A percentile compares a stretch with the other conserved stretches of the same genome.
These are phyloP conservation scores for Fusarium sp. DNA, from an alignment of 2,329 filamentous ascomycete species.

Conservation along the genomic window DNA sequence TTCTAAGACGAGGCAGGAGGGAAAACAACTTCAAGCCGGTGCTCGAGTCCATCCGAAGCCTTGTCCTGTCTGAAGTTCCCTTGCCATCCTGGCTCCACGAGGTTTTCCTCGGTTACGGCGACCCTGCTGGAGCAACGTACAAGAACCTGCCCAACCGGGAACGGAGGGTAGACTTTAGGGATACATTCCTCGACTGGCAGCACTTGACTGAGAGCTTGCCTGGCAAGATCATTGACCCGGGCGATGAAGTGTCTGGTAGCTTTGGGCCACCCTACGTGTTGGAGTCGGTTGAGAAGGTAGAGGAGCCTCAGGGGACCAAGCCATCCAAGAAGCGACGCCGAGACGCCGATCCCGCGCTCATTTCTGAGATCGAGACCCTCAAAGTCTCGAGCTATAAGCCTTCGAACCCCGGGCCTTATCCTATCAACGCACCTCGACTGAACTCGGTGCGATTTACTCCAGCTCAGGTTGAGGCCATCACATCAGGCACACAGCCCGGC, in stretches of 20 bases:
- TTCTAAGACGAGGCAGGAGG: slow-evolving; percentile 83
- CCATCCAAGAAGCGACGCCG: slow-evolving; percentile 89
- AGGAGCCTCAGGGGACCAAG: slow-evolving; percentile 64
- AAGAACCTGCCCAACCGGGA: slow-evolving; percentile 83
- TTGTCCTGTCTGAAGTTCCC: slow-evolving; percentile 86
- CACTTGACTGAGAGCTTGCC: slow-evolving; percentile 91
- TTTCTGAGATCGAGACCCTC: slow-evolving; percentile 74
- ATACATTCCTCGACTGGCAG: slow-evolving; percentile 96
- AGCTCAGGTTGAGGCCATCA: slow-evolving; percentile 90
- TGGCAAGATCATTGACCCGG: slow-evolving; percentile 86
- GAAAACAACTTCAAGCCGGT: slow-evolving; percentile 99
- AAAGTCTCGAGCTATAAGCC: slow-evolving; percentile 92
- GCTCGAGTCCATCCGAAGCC: slow-evolving; percentile 87
- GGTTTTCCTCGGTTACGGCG: slow-evolving; percentile 96
- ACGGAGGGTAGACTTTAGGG: slow-evolving; percentile 86
- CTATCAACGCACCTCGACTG: slow-evolving; percentile 81
- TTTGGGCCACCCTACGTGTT: slow-evolving; percentile 92
- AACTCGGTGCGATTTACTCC: slow-evolving; percentile 92
- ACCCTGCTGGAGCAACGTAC: slow-evolving; percentile 89
- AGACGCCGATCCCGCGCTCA: slow-evolving; percentile 75
- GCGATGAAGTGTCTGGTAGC: slow-evolving; percentile 75
- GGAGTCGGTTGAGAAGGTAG: slow-evolving; percentile 70
- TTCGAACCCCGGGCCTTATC: slow-evolving; percentile 90
- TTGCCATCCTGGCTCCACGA: slow-evolving; percentile 94
- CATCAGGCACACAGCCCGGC: slow-evolving; percentile 93